Percentiles rank a stretch among this genome's conserved stretches.
Conservation (phyloP, 202 grass and related monocot genomes). For the Musa balbisiana region DNA sequence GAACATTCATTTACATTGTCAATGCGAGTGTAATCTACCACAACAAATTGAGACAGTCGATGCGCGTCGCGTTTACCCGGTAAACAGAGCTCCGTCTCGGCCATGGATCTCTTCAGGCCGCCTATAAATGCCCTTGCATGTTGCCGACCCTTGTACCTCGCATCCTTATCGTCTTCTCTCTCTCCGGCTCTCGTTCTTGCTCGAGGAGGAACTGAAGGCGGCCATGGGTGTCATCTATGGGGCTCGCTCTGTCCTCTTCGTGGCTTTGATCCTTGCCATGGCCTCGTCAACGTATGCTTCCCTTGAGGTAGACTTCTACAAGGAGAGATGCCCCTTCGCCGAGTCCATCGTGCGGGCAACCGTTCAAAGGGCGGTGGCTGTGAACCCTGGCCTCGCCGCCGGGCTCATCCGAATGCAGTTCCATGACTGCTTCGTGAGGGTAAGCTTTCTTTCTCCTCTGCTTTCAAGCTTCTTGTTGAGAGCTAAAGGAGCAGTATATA, state of each 20-base stretch:
- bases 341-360: slow-evolving; percentile 32
- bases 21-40: too few relatives aligned
- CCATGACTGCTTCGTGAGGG: slow-evolving; percentile 82
- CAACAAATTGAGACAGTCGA: too few relatives aligned
- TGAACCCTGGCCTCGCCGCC: slow-evolving; percentile 36
- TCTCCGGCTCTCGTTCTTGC: too few relatives aligned
- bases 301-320: slow-evolving; percentile 35
- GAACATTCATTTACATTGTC: too few relatives aligned
- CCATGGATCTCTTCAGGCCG: too few relatives aligned
- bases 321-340: slow-evolving; percentile 17
- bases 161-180: too few relatives aligned
- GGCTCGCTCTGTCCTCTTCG: background rate
- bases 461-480: too few relatives aligned
- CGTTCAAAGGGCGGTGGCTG: slow-evolving; percentile 29
- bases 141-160: too few relatives aligned
- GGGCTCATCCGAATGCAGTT: slow-evolving; percentile 62
- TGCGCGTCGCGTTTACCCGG: too few relatives aligned
- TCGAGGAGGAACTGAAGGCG: background rate
- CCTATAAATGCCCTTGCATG: too few relatives aligned
- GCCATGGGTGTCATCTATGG: background rate
- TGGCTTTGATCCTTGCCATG: background rate
- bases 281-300: background rate
- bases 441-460: background rate
- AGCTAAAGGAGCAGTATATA: background rate
- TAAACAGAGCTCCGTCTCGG: too few relatives aligned